These are phyloP conservation scores for Rhododendron williamsianum DNA, from an alignment of 148 eudicot genomes.

Conservation along the genomic window DNA sequence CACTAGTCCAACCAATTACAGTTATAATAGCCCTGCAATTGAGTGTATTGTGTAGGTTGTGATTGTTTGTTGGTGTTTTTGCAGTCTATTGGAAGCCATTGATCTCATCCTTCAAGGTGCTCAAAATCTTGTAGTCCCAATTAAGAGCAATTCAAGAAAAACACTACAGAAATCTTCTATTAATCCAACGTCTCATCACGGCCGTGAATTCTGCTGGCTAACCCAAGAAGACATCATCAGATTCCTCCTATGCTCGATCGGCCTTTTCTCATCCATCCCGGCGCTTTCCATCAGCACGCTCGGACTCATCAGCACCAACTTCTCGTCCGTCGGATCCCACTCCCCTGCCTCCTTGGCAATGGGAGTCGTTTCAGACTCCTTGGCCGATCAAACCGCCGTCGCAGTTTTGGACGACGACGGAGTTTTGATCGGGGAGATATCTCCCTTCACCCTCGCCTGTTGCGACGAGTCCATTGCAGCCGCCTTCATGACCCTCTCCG, in stretches of 20 bases:
- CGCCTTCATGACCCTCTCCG: slow-evolving; percentile 58
- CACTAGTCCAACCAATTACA: too few species aligned
- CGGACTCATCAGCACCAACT: slow-evolving; percentile 44
- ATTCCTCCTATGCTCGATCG: slow-evolving; percentile 62
- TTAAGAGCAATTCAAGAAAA: slow-evolving; percentile 38
- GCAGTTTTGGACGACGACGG: slow-evolving; percentile 62
- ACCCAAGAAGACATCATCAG: slow-evolving; percentile 72
- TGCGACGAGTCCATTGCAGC: slow-evolving; percentile 56
- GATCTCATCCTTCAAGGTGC: slow-evolving; percentile 68
- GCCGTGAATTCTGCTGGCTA: slow-evolving; percentile 70
- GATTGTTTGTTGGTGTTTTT: neutral
- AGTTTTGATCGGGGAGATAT: slow-evolving; percentile 59
- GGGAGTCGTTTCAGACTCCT: slow-evolving; percentile 34
- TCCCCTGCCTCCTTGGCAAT: slow-evolving; percentile 49
- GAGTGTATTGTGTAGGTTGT: neutral
- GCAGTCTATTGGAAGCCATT: slow-evolving; percentile 77
- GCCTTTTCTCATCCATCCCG: slow-evolving; percentile 55
- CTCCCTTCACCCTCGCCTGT: slow-evolving; percentile 52
- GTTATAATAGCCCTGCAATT: neutral
- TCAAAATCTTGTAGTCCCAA: slow-evolving; percentile 73
- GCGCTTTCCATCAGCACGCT: slow-evolving; percentile 49
- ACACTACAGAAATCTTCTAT: slow-evolving; percentile 20
- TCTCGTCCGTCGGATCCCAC: slow-evolving; percentile 36
- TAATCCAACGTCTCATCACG: slow-evolving; percentile 31
- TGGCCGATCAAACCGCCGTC: slow-evolving; percentile 46